Evolutionary conservation across 306 rosid species (phyloP), one percentile per base, ranked within the genome.

Genomic region (Begonia peltatifolia): DNA sequence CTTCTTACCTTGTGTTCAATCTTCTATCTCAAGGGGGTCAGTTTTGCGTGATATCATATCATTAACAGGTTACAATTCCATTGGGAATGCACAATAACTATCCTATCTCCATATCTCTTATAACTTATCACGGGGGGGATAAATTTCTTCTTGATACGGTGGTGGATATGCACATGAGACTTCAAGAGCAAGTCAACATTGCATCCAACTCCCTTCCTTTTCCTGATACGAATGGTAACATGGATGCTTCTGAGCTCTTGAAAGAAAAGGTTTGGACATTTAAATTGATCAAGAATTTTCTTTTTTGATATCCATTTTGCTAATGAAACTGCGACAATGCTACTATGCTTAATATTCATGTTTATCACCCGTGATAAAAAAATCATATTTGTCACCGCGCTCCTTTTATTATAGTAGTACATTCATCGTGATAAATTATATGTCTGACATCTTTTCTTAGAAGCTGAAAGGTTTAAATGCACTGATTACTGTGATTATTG

Each of bases 81-180:
- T 57, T 87, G 54, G 94, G 89, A 74, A 66, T 50, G 73, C 80
- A 71, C 53, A 68, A 74, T 47, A 77, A 58, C 58, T 67, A 59
- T 71, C 81, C 84, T 42, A 61, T 76, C 63, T 87, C 89, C 68
- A 70, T 87, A 67, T 87, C 96, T 55, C 71, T 83, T 67, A 58
- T 83, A 55, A 69, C 87, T 16, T 71, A 41, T 56, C 96, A 83
- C 54, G 84, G 89, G 55, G 76, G 69, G 18, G 96, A 87, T 72
- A 87, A 87, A 53, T 87, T 87, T 83, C 96, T 87, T 72, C 96
- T 87, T 55, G 86, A 83, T 61, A 80, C 70, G 41, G 70, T 87
- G 68, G 70, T 87, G 87, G 94, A 80, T 68, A 69, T 83, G 71
- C 66, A 80, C 75, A 13, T 77, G 43, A 60, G 68, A 61, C 80